Base-by-base conservation (phyloP, 2,329 filamentous ascomycete species). In the Hortaea sp. region DNA sequence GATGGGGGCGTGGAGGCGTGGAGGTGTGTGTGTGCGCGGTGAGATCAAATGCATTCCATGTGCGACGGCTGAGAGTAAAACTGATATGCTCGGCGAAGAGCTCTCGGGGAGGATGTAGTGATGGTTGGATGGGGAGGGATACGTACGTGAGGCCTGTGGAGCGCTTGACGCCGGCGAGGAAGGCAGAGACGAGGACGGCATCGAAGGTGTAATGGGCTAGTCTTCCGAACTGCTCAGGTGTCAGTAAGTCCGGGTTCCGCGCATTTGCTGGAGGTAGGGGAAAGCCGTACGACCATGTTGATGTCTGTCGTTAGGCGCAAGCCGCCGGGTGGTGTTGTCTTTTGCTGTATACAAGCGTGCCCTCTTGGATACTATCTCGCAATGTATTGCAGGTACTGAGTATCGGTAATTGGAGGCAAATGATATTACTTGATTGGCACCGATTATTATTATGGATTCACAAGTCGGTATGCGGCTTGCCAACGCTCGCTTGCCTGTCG, bases 131-230 rank as follows among this genome's bases (percentile, higher is more conserved):
- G 11, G 37, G 28, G 38, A 34, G 45, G 37, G 50, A 48, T 57
- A 84, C 86, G 79, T 85, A 98, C 92, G 89, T 95, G 71, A 98
- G 77, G 62, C 92, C 92, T 51, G 92, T 97, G 54, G 90, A 95
- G 59, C 92, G 88, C 73, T 94, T 94, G 75, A 98, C 89, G 62
- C 92, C 92, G 35, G 92, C 92, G 56, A 98, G 82, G 67, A 97
- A 90, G 53, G 92, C 87, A 61, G 92, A 98, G 67, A 98, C 86
- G 60, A 97, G 80, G 57, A 97, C 88, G 54, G 90, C 90, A 71
- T 97, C 90, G 68, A 97, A 90, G 63, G 88, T 87, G 74, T 94
- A 95, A 73, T 97, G 90, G 66, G 86, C 85, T 62, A 97, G 72
- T 69, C 85, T 83, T 74, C 89, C 90, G 70, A 97, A 77, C 90